These are phyloP conservation scores for Salix dunnii DNA, from an alignment of 345 rosid species.

Conservation along the genomic window DNA sequence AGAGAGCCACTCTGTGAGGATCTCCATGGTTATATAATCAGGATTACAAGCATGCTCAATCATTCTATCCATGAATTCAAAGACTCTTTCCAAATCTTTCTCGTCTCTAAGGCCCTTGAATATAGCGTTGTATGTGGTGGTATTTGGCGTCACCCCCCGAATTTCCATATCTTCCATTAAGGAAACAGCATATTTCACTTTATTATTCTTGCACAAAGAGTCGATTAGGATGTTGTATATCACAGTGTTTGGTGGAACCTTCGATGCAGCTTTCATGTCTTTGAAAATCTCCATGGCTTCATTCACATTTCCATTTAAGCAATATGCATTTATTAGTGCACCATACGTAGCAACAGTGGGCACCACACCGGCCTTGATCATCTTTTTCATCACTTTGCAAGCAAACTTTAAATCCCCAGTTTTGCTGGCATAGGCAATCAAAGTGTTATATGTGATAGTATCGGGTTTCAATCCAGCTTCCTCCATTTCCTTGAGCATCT, in stretches of 20 bases:
- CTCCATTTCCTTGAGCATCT: slow-evolving; percentile 61
- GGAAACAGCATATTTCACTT: slow-evolving; percentile 40
- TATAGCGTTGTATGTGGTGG: slow-evolving; percentile 62
- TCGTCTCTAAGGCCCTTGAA: slow-evolving; percentile 58
- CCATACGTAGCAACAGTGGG: slow-evolving; percentile 65
- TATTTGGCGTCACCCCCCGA: slow-evolving; percentile 54
- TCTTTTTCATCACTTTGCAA: slow-evolving; percentile 39
- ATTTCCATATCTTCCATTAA: slow-evolving; percentile 65
- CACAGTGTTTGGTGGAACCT: slow-evolving; percentile 55
- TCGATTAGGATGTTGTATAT: slow-evolving; percentile 71
- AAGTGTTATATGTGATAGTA: slow-evolving; percentile 54
- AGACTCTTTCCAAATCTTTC: slow-evolving; percentile 42
- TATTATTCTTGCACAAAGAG: slow-evolving; percentile 44
- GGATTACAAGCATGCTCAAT: slow-evolving; percentile 56
- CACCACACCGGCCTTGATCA: slow-evolving; percentile 45
- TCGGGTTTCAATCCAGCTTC: slow-evolving; percentile 50
- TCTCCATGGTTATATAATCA: slow-evolving; percentile 62
- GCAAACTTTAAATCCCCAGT: slow-evolving; percentile 41
- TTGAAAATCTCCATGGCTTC: slow-evolving; percentile 67
- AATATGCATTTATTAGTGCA: slow-evolving; percentile 53
- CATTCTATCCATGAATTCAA: slow-evolving; percentile 69
- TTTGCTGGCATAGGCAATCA: slow-evolving; percentile 51
- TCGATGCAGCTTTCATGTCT: slow-evolving; percentile 41
- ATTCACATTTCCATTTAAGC: slow-evolving; percentile 43
- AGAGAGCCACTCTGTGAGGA: slow-evolving; percentile 66